Evolutionary conservation across 441 rosid species (phyloP).

Genomic region (Adansonia rubrostipa): DNA sequence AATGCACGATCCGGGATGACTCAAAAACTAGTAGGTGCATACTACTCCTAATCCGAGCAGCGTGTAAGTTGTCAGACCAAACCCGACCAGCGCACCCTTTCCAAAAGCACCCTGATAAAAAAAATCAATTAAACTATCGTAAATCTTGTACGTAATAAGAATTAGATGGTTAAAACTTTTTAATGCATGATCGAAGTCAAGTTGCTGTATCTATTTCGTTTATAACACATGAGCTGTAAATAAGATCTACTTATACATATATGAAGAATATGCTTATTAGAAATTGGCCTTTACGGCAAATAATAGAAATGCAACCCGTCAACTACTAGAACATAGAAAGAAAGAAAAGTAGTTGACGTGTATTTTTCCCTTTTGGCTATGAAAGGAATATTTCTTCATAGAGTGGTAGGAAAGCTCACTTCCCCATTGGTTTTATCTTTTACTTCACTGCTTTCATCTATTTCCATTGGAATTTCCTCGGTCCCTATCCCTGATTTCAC

Average conservation of each 20-base stretch:
- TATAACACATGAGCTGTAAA: not conserved
- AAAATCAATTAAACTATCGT: not conserved
- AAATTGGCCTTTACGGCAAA: not conserved
- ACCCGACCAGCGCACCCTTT: conserved; percentile 66
- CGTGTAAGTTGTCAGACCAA: conserved; percentile 79
- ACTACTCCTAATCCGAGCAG: conserved; percentile 96
- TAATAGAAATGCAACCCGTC: not conserved
- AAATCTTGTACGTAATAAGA: not conserved
- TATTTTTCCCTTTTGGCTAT: not conserved
- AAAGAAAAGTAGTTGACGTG: not conserved
- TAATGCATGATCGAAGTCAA: not conserved
- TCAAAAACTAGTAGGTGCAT: conserved; percentile 32
- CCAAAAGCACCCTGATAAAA: conserved; percentile 84
- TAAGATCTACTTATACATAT: not conserved
- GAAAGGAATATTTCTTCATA: not conserved
- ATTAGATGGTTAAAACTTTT: not conserved
- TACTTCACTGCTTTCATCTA: not conserved
- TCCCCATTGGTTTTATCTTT: not conserved
- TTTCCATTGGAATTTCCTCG: not conserved
- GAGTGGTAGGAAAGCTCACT: not conserved
- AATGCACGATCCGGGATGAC: not conserved
- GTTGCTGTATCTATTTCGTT: not conserved
- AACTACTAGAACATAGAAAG: not conserved
- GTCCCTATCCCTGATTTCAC: not conserved
- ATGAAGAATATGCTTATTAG: not conserved